Percentiles rank a stretch among this genome's conserved stretches.
Evolutionary conservation across 2,329 filamentous ascomycete genomes (phyloP).

Genomic region (Paecilomyces dactylethromorphus): DNA sequence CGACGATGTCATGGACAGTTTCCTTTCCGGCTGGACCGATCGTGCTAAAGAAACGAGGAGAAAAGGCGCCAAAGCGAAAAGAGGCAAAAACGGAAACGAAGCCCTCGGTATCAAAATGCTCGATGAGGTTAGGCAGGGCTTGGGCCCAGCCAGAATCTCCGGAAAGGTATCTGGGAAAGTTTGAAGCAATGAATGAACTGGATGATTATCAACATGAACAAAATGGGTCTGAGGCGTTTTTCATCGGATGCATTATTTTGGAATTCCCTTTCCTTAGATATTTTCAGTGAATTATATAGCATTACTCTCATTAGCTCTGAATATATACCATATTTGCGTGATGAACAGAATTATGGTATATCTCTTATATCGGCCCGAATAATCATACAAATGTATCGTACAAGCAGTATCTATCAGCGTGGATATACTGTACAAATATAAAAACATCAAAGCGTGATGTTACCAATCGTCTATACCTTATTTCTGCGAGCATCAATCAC

Average conservation of each 20-base stretch:
- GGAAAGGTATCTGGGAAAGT: conserved; percentile 19
- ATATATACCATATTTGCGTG: neutral
- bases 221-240: neutral
- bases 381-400: neutral
- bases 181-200: neutral
- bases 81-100: conserved; percentile 72
- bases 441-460: neutral
- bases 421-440: neutral
- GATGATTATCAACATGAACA: neutral
- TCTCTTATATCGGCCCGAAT: neutral
- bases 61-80: conserved; percentile 52
- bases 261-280: neutral
- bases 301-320: neutral
- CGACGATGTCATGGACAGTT: conserved; percentile 86
- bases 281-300: neutral
- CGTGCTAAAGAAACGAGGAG: conserved; percentile 52
- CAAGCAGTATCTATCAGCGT: neutral
- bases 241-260: neutral
- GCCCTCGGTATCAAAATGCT: conserved; percentile 80
- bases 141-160: conserved; percentile 67
- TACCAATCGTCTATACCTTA: neutral
- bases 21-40: conserved; percentile 59
- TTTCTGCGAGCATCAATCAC: neutral
- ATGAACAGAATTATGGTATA: neutral
- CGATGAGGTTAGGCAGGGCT: conserved; percentile 75